phyloP scores from a whole-genome alignment of 176 grass and related monocot genomes.

The Hsuehochloa calcarea region DNA sequence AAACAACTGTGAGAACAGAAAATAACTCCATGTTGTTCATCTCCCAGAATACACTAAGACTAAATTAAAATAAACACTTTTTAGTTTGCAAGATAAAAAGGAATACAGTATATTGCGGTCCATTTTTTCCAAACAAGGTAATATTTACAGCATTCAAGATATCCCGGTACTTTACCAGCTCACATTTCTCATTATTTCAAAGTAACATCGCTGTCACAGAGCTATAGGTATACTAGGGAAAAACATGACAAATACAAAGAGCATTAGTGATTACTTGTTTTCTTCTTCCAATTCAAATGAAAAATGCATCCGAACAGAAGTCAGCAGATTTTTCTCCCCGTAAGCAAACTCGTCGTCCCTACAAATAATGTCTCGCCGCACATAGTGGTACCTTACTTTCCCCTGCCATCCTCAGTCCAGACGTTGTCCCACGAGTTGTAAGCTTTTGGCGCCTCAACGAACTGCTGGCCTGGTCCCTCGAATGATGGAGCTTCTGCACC shows the following conservation, averaged over 20 bases:
- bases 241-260: constrained; percentile 16
- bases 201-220: constrained; percentile 1
- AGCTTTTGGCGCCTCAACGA: constrained; percentile 41
- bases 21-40: background rate
- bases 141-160: background rate
- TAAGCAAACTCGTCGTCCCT: constrained; percentile 6
- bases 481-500: constrained; percentile 12
- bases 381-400: constrained; percentile 30
- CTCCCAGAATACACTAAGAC: background rate
- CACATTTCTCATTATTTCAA: constrained; percentile 8
- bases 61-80: background rate
- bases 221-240: constrained; percentile 13
- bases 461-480: constrained; percentile 27
- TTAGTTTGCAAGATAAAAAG: background rate
- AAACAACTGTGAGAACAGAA: constrained; percentile 26
- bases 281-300: constrained; percentile 1
- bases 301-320: constrained; percentile 7
- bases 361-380: background rate
- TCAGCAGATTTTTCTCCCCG: background rate
- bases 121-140: background rate
- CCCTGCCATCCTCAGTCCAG: constrained; percentile 50
- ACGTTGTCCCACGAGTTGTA: constrained; percentile 64
- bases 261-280: constrained; percentile 27
- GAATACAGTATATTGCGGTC: background rate
- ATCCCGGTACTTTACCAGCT: background rate